Base-by-base conservation (phyloP, 2,329 filamentous ascomycete genomes). In the Cadophora sp. region DNA sequence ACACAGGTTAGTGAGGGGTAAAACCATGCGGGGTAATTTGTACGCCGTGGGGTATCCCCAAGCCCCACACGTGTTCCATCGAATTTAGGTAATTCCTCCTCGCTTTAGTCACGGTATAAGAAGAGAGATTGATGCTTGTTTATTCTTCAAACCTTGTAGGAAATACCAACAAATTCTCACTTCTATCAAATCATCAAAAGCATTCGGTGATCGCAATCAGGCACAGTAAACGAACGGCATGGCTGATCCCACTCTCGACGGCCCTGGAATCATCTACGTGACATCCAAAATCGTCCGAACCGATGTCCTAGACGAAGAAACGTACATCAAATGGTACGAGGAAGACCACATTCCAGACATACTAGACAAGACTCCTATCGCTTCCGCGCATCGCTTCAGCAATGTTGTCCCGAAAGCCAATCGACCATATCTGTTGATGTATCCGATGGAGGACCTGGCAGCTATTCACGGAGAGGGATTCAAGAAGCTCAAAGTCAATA, bases 1-100 rank as follows among this genome's bases (percentile, higher is more conserved):
- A 8, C 8, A 39, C 50, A 33, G 18, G 50, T 53, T 24, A 53
- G 50, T 53, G 50, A 53, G 50, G 50, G 50, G 50, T 53, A 33
- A 33, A 30, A 9, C 27, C 18, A 9, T 53, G 50, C 24, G 50
- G 50, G 50, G 50, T 53, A 33, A 18, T 33, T 4, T 53, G 24
- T 33, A 33, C 16, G 50, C 50, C 14, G 50, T 53, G 24, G 50
- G 50, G 24, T 16, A 53, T 53, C 16, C 24, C 27, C 50, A 13
- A 53, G 50, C 50, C 50, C 50, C 50, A 53, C 50, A 53, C 33
- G 14, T n/a, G 8, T 22, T 33, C 18, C 13, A 53, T 18, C 5
- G 50, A 9, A 39, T 39, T 39, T 13, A n/a, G n/a, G n/a, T 39
- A 9, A 39, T 39, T 39, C 27, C 27, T 30, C 27, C 27, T 30